Percentiles rank a stretch among this genome's conserved stretches.
phyloP scores from a whole-genome alignment of 2,329 filamentous ascomycete species.

The Verticillium albo-atrum region DNA sequence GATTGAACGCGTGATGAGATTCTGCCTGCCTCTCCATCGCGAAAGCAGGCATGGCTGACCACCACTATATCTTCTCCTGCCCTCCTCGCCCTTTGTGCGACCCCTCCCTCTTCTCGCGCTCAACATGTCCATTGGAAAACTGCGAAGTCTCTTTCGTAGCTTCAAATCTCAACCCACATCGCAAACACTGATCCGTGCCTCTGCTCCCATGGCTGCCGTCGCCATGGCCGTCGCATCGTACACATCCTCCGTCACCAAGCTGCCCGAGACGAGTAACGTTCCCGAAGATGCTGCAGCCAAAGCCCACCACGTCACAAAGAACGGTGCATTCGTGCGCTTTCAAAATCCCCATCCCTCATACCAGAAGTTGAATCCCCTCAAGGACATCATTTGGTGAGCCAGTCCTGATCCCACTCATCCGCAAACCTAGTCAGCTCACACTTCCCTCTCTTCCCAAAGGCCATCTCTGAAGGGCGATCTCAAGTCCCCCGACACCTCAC shows the following conservation, averaged over 20 bases:
- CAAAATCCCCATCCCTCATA: conserved; percentile 48
- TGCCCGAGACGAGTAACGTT: conserved; percentile 25
- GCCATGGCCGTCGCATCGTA: conserved; percentile 14
- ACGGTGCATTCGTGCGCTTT: conserved; percentile 38
- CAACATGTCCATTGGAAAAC: neutral
- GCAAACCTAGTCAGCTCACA: no score
- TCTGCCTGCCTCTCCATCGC: neutral
- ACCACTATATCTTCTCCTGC: neutral
- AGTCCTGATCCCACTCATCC: neutral
- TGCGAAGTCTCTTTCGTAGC: conserved; percentile 6
- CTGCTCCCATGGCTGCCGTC: conserved; percentile 6
- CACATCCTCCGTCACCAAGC: conserved; percentile 26
- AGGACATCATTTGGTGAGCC: conserved; percentile 31
- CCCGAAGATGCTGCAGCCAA: conserved; percentile 39
- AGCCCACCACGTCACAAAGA: conserved; percentile 42
- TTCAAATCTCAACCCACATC: conserved; percentile 3
- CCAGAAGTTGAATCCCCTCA: conserved; percentile 14
- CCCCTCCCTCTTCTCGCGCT: neutral
- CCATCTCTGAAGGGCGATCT: conserved; percentile 35
- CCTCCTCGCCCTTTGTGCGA: neutral
- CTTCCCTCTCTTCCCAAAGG: conserved; percentile 16
- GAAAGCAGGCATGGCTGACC: neutral
- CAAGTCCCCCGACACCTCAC: conserved; percentile 54
- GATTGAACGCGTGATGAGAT: neutral
- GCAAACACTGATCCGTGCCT: conserved; percentile 7